Conservation (phyloP, 2,329 filamentous ascomycete genomes). For the Chalaropsis thielavioides region DNA sequence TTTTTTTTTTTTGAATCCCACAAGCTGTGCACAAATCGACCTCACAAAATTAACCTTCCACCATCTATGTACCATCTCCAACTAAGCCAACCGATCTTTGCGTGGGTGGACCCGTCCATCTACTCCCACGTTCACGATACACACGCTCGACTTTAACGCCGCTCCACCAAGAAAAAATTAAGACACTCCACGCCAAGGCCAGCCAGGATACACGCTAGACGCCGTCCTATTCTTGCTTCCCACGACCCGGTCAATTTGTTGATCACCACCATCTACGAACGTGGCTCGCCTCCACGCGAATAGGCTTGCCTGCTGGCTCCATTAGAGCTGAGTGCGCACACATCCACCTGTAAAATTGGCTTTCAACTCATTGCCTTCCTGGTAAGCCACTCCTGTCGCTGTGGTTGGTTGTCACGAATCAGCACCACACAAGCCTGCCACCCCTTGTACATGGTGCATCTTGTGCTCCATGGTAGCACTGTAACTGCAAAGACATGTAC, state of each 20-base stretch:
- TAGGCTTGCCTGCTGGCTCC: background rate
- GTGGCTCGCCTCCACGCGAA: constrained; percentile 9
- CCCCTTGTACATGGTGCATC: background rate
- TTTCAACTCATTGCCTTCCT: background rate
- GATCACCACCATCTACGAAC: constrained; percentile 6
- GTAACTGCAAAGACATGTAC: background rate
- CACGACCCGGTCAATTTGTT: background rate
- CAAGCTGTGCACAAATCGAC: background rate
- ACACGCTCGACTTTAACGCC: background rate
- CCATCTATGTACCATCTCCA: too few species aligned
- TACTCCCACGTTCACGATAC: background rate
- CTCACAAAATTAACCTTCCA: background rate
- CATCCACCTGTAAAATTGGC: constrained; percentile 4
- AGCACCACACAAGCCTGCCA: background rate
- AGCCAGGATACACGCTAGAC: constrained; percentile 4
- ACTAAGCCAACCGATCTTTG: too few species aligned
- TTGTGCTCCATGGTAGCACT: background rate
- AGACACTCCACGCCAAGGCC: background rate
- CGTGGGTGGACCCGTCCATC: too few species aligned
- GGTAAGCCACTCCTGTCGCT: background rate
- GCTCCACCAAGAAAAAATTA: background rate
- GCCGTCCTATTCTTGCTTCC: background rate
- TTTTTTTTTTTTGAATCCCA: background rate
- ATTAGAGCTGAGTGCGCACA: constrained; percentile 1
- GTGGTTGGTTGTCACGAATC: background rate